These are phyloP conservation scores for Dentipellis sp. DNA, from an alignment of 768 basidiomycete species.

Conservation along the genomic window DNA sequence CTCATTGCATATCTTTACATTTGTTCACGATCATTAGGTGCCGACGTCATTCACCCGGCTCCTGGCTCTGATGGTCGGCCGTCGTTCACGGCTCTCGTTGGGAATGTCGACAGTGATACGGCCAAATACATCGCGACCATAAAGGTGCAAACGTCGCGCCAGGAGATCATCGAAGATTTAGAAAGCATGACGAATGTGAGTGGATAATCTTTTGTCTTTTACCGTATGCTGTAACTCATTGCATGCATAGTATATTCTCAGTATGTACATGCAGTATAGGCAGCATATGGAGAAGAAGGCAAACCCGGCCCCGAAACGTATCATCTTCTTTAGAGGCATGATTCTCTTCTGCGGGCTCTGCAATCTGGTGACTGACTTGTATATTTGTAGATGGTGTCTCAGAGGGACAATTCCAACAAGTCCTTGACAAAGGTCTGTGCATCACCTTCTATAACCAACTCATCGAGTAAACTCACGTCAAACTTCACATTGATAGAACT, in stretches of 20 bases:
- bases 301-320: constrained; percentile 46
- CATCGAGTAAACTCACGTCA: neutral
- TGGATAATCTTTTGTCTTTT: neutral
- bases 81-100: constrained; percentile 75
- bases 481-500: constrained; percentile 35
- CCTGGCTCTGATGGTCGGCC: constrained; percentile 74
- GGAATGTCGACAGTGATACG: constrained; percentile 65
- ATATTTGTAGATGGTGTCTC: constrained; percentile 37
- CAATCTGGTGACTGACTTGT: neutral
- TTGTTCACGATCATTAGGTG: constrained; percentile 33
- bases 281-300: constrained; percentile 40
- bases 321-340: constrained; percentile 69
- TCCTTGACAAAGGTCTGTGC: constrained; percentile 43
- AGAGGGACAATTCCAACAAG: constrained; percentile 41
- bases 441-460: neutral
- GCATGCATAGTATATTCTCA: constrained; percentile 37
- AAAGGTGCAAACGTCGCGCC: constrained; percentile 55
- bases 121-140: constrained; percentile 63
- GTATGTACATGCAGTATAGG: constrained; percentile 53
- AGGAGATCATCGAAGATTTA: constrained; percentile 72
- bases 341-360: neutral
- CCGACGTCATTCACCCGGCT: constrained; percentile 78
- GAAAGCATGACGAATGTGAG: constrained; percentile 52
- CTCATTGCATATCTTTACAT: neutral
- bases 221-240: neutral